Base-by-base conservation (phyloP, 2,329 filamentous ascomycete species). In the Acarospora socialis region DNA sequence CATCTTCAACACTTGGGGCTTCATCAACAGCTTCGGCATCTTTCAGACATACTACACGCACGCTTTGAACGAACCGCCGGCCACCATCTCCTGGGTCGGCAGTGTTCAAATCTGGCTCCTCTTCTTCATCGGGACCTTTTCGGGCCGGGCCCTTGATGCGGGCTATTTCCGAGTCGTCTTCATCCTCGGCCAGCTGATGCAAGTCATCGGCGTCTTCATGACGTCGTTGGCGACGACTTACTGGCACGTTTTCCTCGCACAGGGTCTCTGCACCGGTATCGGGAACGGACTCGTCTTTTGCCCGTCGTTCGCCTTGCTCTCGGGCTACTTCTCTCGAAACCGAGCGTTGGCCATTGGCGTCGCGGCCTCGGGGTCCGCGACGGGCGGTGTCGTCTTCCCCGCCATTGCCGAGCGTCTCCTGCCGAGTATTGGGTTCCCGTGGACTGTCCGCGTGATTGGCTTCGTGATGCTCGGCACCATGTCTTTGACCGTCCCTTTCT, bases 311-410 rank as follows among this genome's bases (percentile, higher is more conserved):
- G 60, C 66, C n/a, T 51, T 73, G 14, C 54, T 71, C 7, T 59
- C 68, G 9, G 73, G 70, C 0, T 77, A 76, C 34, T 81, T 79
- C 42, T 57, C 57, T 6, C 63, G 51, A n/a, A 66, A 66, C n/a
- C 61, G 68, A 3, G 64, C 63, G 0, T 54, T 77, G 2, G 75
- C 74, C 1, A 59, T 79, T 12, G 70, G 70, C 0, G 59, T 75
- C 5, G 61, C 62, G 7, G 69, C 72, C 0, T 66, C 65, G 0
- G 77, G 77, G 1, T 70, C 69, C 16, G 65, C 65, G 0, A 67
- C 67, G 0, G 77, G 76, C 1, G 74, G 74, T 0, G 54, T 78
- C 14, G 59, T 79, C 3, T 81, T 75, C 45, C 74, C 76, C 0
- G 57, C 69, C 2, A 60, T 71, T 12, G 59, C 67, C 1, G 57